Evolutionary conservation across 1,284 basidiomycete genomes (phyloP).

Genomic region (Austroboletus niveus): DNA sequence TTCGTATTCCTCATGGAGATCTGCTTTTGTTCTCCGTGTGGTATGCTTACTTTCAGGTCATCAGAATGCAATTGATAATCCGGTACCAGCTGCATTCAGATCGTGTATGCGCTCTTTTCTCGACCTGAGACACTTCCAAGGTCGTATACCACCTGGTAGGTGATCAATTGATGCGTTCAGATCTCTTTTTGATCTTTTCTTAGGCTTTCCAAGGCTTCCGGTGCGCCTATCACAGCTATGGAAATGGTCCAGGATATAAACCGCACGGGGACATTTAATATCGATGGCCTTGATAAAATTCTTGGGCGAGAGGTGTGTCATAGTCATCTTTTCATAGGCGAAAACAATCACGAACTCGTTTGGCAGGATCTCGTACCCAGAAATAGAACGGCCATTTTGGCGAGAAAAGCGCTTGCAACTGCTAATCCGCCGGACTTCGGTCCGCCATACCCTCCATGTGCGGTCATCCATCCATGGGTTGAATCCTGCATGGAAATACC

Average conservation of each 20-base stretch:
- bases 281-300: constrained; percentile 55
- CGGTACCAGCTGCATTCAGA: constrained; percentile 74
- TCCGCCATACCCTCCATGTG: constrained; percentile 59
- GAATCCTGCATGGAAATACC: constrained; percentile 70
- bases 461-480: constrained; percentile 78
- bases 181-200: not conserved
- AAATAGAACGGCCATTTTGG: constrained; percentile 40
- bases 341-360: constrained; percentile 5
- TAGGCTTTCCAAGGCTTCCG: constrained; percentile 63
- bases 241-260: constrained; percentile 63
- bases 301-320: constrained; percentile 47
- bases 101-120: constrained; percentile 82
- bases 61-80: not conserved
- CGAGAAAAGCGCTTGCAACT: constrained; percentile 34
- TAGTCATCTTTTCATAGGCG: constrained; percentile 11
- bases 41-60: constrained; percentile 36
- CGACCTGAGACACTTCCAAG: constrained; percentile 81
- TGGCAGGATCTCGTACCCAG: constrained; percentile 40
- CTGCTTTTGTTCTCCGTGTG: constrained; percentile 81
- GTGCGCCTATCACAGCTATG: constrained; percentile 61
- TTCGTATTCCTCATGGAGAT: constrained; percentile 83
- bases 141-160: constrained; percentile 76
- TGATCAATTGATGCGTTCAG: not conserved
- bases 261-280: constrained; percentile 54
- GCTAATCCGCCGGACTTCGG: constrained; percentile 43